Evolutionary conservation across 495 filamentous ascomycete genomes (phyloP).

Genomic region (Wilcoxina mikolae): DNA sequence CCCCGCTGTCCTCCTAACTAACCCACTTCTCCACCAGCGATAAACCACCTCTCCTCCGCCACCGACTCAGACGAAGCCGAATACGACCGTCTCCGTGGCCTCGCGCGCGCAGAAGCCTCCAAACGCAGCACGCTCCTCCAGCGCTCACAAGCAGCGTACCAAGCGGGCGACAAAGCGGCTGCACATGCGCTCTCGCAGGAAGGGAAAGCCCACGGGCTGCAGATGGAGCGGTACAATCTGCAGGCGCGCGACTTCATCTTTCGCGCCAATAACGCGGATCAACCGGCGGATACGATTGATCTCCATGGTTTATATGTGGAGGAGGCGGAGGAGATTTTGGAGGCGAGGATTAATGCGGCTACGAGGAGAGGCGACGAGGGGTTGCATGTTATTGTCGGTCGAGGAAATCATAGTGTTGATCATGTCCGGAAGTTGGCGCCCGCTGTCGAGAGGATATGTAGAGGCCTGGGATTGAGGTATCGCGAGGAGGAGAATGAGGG

Average conservation of each 20-base stretch:
- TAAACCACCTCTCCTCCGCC: slow-evolving; percentile 50
- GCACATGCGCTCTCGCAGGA: slow-evolving; percentile 73
- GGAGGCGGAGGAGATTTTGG: slow-evolving; percentile 81
- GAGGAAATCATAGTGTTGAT: slow-evolving; percentile 68
- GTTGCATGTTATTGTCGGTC: slow-evolving; percentile 85
- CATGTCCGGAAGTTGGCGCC: slow-evolving; percentile 76
- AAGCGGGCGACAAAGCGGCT: slow-evolving; percentile 55
- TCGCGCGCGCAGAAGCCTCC: slow-evolving; percentile 61
- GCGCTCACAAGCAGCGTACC: slow-evolving; percentile 66
- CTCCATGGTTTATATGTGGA: slow-evolving; percentile 86
- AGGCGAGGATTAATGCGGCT: slow-evolving; percentile 63
- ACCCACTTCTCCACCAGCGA: background rate
- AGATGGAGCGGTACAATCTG: slow-evolving; percentile 69
- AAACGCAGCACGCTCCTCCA: slow-evolving; percentile 65
- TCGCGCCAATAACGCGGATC: slow-evolving; percentile 69
- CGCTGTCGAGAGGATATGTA: slow-evolving; percentile 70
- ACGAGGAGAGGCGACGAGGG: slow-evolving; percentile 55
- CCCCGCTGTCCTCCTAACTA: slow-evolving; percentile 8
- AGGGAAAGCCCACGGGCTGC: slow-evolving; percentile 63
- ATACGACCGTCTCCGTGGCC: slow-evolving; percentile 78
- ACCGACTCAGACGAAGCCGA: slow-evolving; percentile 58
- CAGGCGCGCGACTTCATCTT: slow-evolving; percentile 91
- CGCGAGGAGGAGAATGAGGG: slow-evolving; percentile 76
- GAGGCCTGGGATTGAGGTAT: slow-evolving; percentile 65
- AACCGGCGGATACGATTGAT: slow-evolving; percentile 63